Evolutionary conservation across 441 rosid species (phyloP).

Genomic region (Arabidopsis lyrata): DNA sequence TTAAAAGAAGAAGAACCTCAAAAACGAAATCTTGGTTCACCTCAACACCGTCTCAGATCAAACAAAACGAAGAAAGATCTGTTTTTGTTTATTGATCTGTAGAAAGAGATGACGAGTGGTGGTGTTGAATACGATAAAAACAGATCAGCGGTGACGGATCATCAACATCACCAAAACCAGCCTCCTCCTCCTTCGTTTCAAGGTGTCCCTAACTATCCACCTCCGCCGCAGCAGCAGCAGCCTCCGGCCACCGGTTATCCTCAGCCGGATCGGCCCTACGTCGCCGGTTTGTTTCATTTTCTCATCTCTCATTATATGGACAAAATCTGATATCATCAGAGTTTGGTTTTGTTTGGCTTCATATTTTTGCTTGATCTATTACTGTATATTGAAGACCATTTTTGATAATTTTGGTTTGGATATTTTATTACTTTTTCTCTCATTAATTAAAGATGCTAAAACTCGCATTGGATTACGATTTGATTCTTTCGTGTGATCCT

Average conservation of each 20-base stretch:
- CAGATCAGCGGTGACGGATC: slow-evolving; percentile 48
- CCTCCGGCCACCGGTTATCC: slow-evolving; percentile 73
- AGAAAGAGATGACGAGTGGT: slow-evolving; percentile 35
- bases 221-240: slow-evolving; percentile 52
- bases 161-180: slow-evolving; percentile 42
- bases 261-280: slow-evolving; percentile 85
- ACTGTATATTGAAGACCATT: neutral
- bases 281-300: slow-evolving; percentile 42
- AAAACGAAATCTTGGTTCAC: slow-evolving; percentile 3
- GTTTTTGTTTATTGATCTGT: slow-evolving; percentile 24
- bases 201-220: slow-evolving; percentile 86
- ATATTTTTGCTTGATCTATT: neutral
- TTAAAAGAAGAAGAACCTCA: neutral
- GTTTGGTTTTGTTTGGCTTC: neutral
- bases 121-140: slow-evolving; percentile 52
- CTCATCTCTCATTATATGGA: slow-evolving; percentile 40
- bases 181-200: slow-evolving; percentile 80
- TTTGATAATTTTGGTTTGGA: slow-evolving; percentile 5
- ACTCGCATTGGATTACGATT: neutral
- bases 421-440: neutral
- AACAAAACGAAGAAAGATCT: neutral
- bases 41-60: slow-evolving; percentile 36
- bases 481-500: slow-evolving; percentile 6
- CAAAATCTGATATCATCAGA: no score
- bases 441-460: neutral